Conservation (phyloP, 2,329 filamentous ascomycete genomes). For the Anthostomella pinea region DNA sequence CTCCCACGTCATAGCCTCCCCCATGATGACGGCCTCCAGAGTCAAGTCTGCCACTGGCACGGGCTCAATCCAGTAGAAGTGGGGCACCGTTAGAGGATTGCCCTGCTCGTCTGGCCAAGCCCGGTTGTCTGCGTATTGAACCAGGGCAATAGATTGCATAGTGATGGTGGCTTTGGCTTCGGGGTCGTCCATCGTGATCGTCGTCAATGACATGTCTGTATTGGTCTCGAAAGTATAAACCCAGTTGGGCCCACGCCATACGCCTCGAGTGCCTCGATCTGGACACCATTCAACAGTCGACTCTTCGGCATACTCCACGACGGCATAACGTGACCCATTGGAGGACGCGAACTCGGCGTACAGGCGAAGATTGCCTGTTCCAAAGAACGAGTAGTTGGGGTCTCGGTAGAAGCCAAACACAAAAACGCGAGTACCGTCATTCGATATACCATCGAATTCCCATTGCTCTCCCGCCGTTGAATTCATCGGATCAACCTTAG, state of each 20-base stretch:
- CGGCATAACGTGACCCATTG: slow-evolving; percentile 20
- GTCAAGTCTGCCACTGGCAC: slow-evolving; percentile 15
- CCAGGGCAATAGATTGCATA: slow-evolving; percentile 14
- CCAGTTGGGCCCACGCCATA: slow-evolving; percentile 3
- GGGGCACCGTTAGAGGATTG: slow-evolving; percentile 9
- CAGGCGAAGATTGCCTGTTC: slow-evolving; percentile 27
- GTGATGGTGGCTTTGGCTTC: slow-evolving; percentile 13
- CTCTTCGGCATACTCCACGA: slow-evolving; percentile 23
- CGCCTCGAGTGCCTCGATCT: neutral
- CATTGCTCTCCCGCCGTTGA: slow-evolving; percentile 28
- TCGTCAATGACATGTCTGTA: slow-evolving; percentile 15
- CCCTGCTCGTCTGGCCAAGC: slow-evolving; percentile 1
- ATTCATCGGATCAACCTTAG: slow-evolving; percentile 24
- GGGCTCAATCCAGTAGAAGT: slow-evolving; percentile 20
- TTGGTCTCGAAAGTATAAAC: slow-evolving; percentile 13
- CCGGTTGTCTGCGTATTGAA: slow-evolving; percentile 13
- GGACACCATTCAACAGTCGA: slow-evolving; percentile 22
- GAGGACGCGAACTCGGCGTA: slow-evolving; percentile 23
- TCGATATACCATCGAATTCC: slow-evolving; percentile 29
- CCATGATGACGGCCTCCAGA: slow-evolving; percentile 13
- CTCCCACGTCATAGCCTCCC: slow-evolving; percentile 11
- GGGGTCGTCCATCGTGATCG: slow-evolving; percentile 8
- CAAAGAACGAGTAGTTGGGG: slow-evolving; percentile 28
- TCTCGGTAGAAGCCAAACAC: slow-evolving; percentile 31
- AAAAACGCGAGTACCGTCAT: slow-evolving; percentile 21